Conservation (phyloP, 805 yeast genomes). For the Wickerhamiella lipophila region DNA sequence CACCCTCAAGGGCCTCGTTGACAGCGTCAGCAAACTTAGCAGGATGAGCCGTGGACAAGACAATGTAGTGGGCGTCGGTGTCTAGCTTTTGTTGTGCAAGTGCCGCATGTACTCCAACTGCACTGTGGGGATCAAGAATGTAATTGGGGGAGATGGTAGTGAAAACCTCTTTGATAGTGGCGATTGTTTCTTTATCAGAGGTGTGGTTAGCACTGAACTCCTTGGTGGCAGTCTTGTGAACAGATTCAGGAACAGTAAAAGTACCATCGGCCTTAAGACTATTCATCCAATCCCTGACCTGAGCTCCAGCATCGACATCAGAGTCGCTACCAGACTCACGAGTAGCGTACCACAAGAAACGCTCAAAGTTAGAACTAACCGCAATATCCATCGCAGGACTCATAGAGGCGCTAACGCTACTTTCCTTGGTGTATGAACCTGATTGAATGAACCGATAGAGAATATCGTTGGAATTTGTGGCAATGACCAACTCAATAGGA, state of each 20-base stretch:
- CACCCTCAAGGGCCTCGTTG: conserved; percentile 53
- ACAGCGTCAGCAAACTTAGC: conserved; percentile 98
- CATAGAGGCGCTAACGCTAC: conserved; percentile 67
- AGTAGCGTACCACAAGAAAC: conserved; percentile 88
- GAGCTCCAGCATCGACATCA: conserved; percentile 57
- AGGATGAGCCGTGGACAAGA: conserved; percentile 96
- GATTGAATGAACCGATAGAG: conserved; percentile 81
- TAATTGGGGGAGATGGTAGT: conserved; percentile 45
- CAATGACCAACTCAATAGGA: conserved; percentile 80
- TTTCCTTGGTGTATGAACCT: conserved; percentile 69
- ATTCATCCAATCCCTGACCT: conserved; percentile 62
- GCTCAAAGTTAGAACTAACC: conserved; percentile 90
- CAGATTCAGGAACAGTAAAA: conserved; percentile 53
- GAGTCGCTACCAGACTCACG: conserved; percentile 41
- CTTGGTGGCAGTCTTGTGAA: conserved; percentile 49
- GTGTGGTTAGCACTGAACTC: conserved; percentile 74
- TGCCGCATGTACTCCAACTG: conserved; percentile 83
- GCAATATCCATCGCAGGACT: conserved; percentile 99
- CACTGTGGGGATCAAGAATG: conserved; percentile 90
- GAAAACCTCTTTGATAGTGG: conserved; percentile 63
- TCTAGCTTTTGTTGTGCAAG: conserved; percentile 39
- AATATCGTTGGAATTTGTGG: conserved; percentile 92
- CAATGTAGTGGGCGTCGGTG: conserved; percentile 38
- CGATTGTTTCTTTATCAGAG: conserved; percentile 62
- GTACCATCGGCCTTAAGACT: conserved; percentile 65